Base-by-base conservation (phyloP, 371 early-diverging fungal genomes). In the Rhizomucor pusillus region DNA sequence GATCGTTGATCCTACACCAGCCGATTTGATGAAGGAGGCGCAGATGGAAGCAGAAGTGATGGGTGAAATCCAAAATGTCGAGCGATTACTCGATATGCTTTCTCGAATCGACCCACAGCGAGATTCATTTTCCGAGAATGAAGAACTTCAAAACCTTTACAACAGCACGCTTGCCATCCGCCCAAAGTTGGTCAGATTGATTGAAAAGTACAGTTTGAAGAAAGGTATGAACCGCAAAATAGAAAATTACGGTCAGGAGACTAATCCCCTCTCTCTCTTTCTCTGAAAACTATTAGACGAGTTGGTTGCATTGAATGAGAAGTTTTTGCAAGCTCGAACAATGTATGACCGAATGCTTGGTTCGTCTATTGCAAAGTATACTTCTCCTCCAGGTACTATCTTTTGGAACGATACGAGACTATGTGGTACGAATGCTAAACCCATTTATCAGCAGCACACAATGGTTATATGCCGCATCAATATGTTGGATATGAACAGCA, bases 71-170 rank as follows among this genome's bases (percentile, higher is more conserved):
- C 75, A 75, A 35, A 92, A 88, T 44, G 84, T 96, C 47, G 91
- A 93, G 43, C 77, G 85, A 9, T 74, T 97, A 23, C 67, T 93
- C 50, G 77, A 83, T 16, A 76, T 90, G 73, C 78, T 97, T 9
- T 67, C 85, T 6, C 77, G 66, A 5, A 72, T 90, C 20, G 94
- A 94, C 61, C 93, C 95, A 19, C 69, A 75, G 45, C 76, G 81
- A 44, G 92, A 93, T 56, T 90, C 88, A 54, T 81, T 94, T 36
- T 86, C 90, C 1, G 95, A 93, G 50, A 94, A 97, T 63, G 92
- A 91, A 39, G 76, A 83, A 34, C 72, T 97, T 14, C 94, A 94
- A 71, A 83, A 54, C 2, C 57, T 90, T 36, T 92, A 95, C 60
- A 75, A 84, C 46, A 72, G 75, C 2, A 81, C 91, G 3, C 59